Evolutionary conservation across 495 filamentous ascomycete species (phyloP).

Genomic region (Friedmanniomyces simplex): DNA sequence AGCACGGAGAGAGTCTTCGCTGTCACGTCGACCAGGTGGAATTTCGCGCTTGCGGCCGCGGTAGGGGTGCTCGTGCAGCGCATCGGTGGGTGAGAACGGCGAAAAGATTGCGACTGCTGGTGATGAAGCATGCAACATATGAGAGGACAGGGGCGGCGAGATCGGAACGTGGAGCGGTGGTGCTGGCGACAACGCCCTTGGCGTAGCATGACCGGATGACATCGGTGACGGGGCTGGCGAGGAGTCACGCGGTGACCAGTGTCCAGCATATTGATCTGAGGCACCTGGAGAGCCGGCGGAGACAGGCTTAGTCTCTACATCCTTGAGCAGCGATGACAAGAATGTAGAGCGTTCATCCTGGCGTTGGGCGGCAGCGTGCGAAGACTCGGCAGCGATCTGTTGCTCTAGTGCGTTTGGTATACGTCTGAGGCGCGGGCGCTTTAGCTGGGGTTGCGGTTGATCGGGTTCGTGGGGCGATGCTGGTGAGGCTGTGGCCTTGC

Average conservation of each 20-base stretch:
- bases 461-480: slow-evolving; percentile 49
- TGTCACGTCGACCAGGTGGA: neutral
- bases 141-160: slow-evolving; percentile 52
- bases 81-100: slow-evolving; percentile 48
- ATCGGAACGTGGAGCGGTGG: slow-evolving; percentile 59
- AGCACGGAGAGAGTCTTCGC: slow-evolving; percentile 21
- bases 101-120: slow-evolving; percentile 40
- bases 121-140: slow-evolving; percentile 32
- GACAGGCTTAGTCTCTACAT: slow-evolving; percentile 63
- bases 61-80: slow-evolving; percentile 26
- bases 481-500: slow-evolving; percentile 66
- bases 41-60: slow-evolving; percentile 18
- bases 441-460: slow-evolving; percentile 61
- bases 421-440: slow-evolving; percentile 68
- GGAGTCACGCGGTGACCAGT: slow-evolving; percentile 45
- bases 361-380: slow-evolving; percentile 21
- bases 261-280: slow-evolving; percentile 13
- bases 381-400: slow-evolving; percentile 31
- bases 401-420: slow-evolving; percentile 41
- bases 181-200: slow-evolving; percentile 57
- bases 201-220: slow-evolving; percentile 56
- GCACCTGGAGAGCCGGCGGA: slow-evolving; percentile 29
- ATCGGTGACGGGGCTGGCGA: slow-evolving; percentile 67
- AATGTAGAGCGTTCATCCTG: slow-evolving; percentile 49
- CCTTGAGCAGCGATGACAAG: slow-evolving; percentile 70